These are phyloP conservation scores for Didymella exigua DNA, from an alignment of 2,329 filamentous ascomycete genomes.

Conservation along the genomic window DNA sequence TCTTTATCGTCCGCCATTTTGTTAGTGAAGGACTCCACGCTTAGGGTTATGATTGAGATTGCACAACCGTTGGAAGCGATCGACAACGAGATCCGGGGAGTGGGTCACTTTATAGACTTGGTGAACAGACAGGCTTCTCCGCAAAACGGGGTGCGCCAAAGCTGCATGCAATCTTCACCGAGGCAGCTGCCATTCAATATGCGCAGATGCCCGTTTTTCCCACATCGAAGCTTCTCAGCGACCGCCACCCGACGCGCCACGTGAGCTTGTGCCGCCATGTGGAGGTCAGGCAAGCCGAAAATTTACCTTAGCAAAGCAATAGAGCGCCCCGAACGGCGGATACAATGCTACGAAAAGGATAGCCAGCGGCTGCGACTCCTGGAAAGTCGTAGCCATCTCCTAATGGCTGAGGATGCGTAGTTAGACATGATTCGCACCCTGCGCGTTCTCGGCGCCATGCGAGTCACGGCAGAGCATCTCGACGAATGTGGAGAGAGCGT, in stretches of 20 bases:
- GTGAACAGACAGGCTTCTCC: slow-evolving; percentile 29
- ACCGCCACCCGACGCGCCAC: slow-evolving; percentile 30
- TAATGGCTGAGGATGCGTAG: neutral
- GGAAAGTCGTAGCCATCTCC: slow-evolving; percentile 15
- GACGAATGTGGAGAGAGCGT: slow-evolving; percentile 4
- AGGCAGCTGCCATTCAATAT: slow-evolving; percentile 21
- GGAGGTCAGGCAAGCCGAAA: slow-evolving; percentile 11
- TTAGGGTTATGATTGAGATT: neutral
- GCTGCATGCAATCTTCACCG: slow-evolving; percentile 20
- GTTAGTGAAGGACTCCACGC: neutral
- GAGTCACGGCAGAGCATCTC: slow-evolving; percentile 4
- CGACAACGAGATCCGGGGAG: slow-evolving; percentile 19
- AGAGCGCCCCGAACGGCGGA: slow-evolving; percentile 18
- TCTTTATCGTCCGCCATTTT: slow-evolving; percentile 31
- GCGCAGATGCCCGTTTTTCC: slow-evolving; percentile 23
- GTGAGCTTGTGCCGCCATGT: slow-evolving; percentile 23
- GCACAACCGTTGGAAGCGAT: slow-evolving; percentile 11
- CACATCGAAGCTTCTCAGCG: slow-evolving; percentile 13
- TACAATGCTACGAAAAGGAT: slow-evolving; percentile 22
- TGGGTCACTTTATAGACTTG: slow-evolving; percentile 31
- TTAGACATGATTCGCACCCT: slow-evolving; percentile 17
- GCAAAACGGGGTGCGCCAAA: slow-evolving; percentile 18
- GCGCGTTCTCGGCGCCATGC: slow-evolving; percentile 1
- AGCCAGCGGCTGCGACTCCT: slow-evolving; percentile 23
- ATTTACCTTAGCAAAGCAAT: neutral